Percentiles rank a stretch among this genome's conserved stretches.
Conservation (phyloP, 306 rosid species). For the Malus domestica region DNA sequence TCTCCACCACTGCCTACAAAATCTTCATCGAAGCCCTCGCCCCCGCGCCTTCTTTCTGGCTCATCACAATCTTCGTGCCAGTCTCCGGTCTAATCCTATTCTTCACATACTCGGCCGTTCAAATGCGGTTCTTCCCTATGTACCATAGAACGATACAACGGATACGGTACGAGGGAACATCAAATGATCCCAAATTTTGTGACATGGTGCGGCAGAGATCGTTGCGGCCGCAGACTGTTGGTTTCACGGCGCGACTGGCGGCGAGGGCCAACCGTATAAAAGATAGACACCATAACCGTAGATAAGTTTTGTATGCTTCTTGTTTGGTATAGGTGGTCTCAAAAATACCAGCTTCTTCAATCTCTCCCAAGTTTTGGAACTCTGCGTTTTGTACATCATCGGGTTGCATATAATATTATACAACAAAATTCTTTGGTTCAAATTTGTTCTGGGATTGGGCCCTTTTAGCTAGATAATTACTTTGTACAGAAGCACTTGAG, state of each 20-base stretch:
- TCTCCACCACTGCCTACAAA: slow-evolving; percentile 62
- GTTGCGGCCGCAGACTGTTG: slow-evolving; percentile 41
- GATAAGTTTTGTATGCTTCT: slow-evolving; percentile 12
- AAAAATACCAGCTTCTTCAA: slow-evolving; percentile 2
- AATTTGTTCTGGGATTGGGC: slow-evolving; percentile 8
- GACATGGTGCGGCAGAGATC: slow-evolving; percentile 49
- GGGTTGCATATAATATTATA: not conserved
- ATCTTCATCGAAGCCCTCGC: slow-evolving; percentile 73
- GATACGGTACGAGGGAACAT: slow-evolving; percentile 57
- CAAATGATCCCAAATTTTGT: slow-evolving; percentile 52
- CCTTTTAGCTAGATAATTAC: slow-evolving; percentile 11
- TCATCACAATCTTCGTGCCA: slow-evolving; percentile 52
- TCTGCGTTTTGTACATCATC: not conserved
- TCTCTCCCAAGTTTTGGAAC: slow-evolving; percentile 5
- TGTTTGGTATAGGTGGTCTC: not conserved
- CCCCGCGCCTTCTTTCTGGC: slow-evolving; percentile 69
- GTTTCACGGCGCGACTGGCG: slow-evolving; percentile 73
- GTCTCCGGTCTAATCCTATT: slow-evolving; percentile 69
- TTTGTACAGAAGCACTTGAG: slow-evolving; percentile 15
- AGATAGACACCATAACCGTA: slow-evolving; percentile 20
- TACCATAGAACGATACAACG: slow-evolving; percentile 70
- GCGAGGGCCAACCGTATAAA: slow-evolving; percentile 39
- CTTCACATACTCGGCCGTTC: slow-evolving; percentile 60
- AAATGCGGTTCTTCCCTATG: slow-evolving; percentile 81
- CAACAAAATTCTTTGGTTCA: not conserved